phyloP scores from a whole-genome alignment of 1,139 yeast genomes.

The Ogataea hybrid region DNA sequence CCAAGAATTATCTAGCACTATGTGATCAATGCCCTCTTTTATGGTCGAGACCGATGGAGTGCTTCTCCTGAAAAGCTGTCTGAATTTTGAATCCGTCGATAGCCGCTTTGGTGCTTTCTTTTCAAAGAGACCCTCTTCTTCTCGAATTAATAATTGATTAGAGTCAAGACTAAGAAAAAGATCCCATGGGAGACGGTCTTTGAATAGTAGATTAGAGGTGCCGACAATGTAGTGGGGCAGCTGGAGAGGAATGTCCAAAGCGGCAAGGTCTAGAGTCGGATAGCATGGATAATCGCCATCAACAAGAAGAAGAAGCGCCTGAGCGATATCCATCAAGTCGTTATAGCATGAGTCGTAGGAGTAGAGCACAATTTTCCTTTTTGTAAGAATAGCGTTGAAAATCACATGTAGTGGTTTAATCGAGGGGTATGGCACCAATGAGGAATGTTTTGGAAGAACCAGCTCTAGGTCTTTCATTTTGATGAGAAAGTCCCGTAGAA shows the following conservation, averaged over 20 bases:
- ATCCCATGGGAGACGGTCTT: slow-evolving; percentile 46
- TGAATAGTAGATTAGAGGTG: slow-evolving; percentile 54
- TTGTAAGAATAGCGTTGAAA: slow-evolving; percentile 49
- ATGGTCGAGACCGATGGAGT: too few species aligned
- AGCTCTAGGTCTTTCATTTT: slow-evolving; percentile 7
- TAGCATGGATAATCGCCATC: slow-evolving; percentile 38
- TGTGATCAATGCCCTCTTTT: too few species aligned
- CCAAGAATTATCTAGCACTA: too few species aligned
- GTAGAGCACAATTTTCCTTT: slow-evolving; percentile 46
- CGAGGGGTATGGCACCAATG: slow-evolving; percentile 22
- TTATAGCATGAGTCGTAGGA: slow-evolving; percentile 53
- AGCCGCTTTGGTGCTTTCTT: too few species aligned
- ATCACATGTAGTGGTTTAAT: slow-evolving; percentile 32
- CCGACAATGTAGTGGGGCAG: slow-evolving; percentile 51
- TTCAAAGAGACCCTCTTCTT: too few species aligned
- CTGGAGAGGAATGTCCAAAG: slow-evolving; percentile 43
- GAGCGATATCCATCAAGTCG: slow-evolving; percentile 44
- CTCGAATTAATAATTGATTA: slow-evolving; percentile 36
- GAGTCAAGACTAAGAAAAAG: slow-evolving; percentile 49
- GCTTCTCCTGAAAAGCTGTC: too few species aligned
- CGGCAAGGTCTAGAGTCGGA: slow-evolving; percentile 54
- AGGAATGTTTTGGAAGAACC: neutral
- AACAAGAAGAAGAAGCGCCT: slow-evolving; percentile 41
- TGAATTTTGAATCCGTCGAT: too few species aligned
- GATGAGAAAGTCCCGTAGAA: slow-evolving; percentile 16